These are phyloP conservation scores for Aspergillus ustus DNA, from an alignment of 2,329 filamentous ascomycete species.

Conservation along the genomic window DNA sequence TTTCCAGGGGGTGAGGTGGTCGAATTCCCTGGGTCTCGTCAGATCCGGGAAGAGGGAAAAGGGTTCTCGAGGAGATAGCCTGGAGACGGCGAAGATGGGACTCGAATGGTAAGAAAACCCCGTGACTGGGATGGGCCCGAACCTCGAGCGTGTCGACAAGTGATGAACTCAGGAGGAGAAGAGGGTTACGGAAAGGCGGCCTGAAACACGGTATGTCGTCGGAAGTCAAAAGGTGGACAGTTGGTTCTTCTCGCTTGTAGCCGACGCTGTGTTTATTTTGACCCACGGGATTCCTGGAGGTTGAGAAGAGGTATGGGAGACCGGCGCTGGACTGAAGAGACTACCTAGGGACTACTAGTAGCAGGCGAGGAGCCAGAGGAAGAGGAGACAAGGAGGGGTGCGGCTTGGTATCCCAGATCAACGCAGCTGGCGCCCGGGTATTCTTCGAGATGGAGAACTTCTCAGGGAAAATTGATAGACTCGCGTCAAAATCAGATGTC, in stretches of 20 bases:
- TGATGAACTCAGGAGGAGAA: constrained; percentile 21
- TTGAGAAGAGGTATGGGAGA: background rate
- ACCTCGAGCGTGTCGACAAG: constrained; percentile 13
- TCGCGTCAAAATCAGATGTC: background rate
- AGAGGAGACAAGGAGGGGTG: background rate
- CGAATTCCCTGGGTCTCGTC: constrained; percentile 13
- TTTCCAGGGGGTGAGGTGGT: constrained; percentile 11
- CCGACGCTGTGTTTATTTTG: constrained; percentile 40
- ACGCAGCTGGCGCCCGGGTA: background rate
- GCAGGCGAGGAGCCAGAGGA: background rate
- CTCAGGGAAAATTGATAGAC: background rate
- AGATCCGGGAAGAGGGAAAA: constrained; percentile 21
- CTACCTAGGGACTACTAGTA: background rate
- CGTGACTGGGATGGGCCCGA: constrained; percentile 27
- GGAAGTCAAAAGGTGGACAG: constrained; percentile 7
- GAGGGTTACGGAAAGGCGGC: background rate
- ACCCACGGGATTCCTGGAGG: constrained; percentile 29
- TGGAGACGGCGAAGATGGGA: constrained; percentile 31
- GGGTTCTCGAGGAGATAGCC: constrained; percentile 24
- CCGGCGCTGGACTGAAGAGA: background rate
- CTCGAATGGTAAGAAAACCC: constrained; percentile 7
- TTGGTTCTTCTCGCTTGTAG: constrained; percentile 27
- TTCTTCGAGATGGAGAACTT: background rate
- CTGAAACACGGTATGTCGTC: background rate
- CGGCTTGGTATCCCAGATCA: background rate